Evolutionary conservation across 805 yeast genomes (phyloP).

Genomic region (Cyberlindnera amylophila): DNA sequence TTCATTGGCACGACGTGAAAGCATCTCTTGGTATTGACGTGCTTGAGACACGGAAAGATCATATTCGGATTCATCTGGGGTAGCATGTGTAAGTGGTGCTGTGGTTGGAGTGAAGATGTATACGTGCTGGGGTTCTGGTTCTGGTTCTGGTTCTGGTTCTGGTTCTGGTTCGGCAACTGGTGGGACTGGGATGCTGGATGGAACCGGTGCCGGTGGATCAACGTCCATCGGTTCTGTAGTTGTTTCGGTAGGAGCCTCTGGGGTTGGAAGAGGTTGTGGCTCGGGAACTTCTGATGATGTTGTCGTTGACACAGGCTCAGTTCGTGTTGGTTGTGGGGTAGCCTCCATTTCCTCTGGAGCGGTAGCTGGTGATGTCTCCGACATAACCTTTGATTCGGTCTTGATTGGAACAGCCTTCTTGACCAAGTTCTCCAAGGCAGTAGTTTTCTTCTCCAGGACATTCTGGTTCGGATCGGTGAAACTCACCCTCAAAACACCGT

Average conservation of each 20-base stretch:
- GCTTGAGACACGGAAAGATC: constrained; percentile 53
- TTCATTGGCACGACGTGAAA: constrained; percentile 38
- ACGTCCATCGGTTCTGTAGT: constrained; percentile 1
- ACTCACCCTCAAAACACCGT: constrained; percentile 25
- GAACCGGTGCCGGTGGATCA: not conserved
- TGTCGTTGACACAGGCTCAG: too few species aligned
- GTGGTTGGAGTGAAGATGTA: constrained; percentile 23
- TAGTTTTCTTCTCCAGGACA: not conserved
- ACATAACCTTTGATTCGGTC: not conserved
- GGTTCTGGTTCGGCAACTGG: too few species aligned
- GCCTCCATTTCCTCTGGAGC: not conserved
- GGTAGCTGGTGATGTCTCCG: too few species aligned
- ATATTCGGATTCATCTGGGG: constrained; percentile 35
- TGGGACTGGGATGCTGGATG: not conserved
- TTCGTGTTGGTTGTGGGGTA: not conserved
- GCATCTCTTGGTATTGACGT: constrained; percentile 45
- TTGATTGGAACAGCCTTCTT: not conserved
- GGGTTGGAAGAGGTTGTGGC: constrained; percentile 3
- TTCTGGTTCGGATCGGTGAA: constrained; percentile 6
- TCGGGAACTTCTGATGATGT: too few species aligned
- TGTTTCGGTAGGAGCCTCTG: not conserved
- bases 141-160: constrained; percentile 1
- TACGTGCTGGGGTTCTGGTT: constrained; percentile 22
- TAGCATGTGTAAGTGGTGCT: constrained; percentile 10
- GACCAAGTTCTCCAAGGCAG: not conserved